A percentile compares a stretch with the other conserved stretches of the same genome.
Evolutionary conservation across 257 asterid species (phyloP).

Genomic region (Solanum rostratum): DNA sequence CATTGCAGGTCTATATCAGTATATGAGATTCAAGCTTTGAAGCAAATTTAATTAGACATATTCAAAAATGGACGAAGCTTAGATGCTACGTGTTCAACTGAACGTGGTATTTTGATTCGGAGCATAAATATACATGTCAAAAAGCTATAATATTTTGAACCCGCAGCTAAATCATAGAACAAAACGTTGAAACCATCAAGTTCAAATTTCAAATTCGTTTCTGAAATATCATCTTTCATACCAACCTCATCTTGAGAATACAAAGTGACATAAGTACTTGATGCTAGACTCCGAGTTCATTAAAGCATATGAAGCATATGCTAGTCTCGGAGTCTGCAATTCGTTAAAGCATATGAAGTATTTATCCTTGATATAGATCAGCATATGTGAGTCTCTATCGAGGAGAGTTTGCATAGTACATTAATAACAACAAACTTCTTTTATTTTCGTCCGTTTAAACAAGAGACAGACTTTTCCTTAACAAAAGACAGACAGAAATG

Average conservation of each 20-base stretch:
- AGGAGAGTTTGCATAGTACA: not conserved
- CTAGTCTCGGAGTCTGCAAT: not conserved
- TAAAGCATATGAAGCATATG: not conserved
- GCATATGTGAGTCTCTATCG: not conserved
- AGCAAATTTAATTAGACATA: not conserved
- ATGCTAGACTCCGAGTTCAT: no score
- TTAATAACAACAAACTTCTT: not conserved
- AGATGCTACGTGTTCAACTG: not conserved
- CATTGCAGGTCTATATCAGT: not conserved
- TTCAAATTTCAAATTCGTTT: no score
- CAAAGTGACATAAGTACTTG: no score
- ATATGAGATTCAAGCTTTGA: not conserved
- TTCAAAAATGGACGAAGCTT: not conserved
- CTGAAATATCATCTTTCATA: no score
- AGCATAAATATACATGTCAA: not conserved
- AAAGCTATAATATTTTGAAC: no score
- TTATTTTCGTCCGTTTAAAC: not conserved
- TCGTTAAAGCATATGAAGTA: no score
- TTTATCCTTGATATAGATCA: not conserved
- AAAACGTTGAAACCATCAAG: not conserved
- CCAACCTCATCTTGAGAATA: no score
- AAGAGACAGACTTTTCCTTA: not conserved
- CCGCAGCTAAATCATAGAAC: not conserved
- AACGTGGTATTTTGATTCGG: not conserved
- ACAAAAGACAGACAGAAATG: not conserved